A percentile compares a stretch with the other conserved stretches of the same genome.
phyloP scores from a whole-genome alignment of 805 yeast species.

The Teunomyces atbi region DNA sequence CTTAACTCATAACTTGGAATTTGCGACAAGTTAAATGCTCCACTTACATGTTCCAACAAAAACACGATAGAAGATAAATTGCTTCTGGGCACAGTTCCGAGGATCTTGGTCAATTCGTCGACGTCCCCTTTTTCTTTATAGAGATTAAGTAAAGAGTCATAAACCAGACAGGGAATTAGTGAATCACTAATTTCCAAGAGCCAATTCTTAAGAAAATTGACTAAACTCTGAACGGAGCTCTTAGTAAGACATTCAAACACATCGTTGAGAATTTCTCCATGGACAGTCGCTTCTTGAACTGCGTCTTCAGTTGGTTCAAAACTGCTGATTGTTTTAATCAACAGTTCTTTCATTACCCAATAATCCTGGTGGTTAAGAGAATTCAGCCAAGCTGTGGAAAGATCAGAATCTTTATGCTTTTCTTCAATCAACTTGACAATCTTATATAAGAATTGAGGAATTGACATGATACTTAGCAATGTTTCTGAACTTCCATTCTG shows the following conservation, averaged over 20 bases:
- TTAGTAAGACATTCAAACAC: constrained; percentile 12
- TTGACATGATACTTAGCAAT: constrained; percentile 26
- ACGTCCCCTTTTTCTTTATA: constrained; percentile 12
- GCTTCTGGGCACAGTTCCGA: constrained; percentile 38
- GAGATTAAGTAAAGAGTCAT: constrained; percentile 27
- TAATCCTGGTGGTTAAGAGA: constrained; percentile 33
- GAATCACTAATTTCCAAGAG: constrained; percentile 41
- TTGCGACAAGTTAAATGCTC: constrained; percentile 19
- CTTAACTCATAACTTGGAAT: constrained; percentile 26
- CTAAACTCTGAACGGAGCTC: constrained; percentile 11
- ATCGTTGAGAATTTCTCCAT: constrained; percentile 19
- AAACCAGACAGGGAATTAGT: constrained; percentile 40
- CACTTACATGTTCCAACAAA: constrained; percentile 34
- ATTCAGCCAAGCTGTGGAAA: constrained; percentile 21
- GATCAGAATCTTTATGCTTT: constrained; percentile 6
- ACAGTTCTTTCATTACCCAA: constrained; percentile 34
- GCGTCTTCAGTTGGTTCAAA: constrained; percentile 12
- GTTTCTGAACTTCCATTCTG: constrained; percentile 15
- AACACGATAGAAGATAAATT: constrained; percentile 37
- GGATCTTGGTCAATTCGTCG: constrained; percentile 21
- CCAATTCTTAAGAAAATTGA: constrained; percentile 41
- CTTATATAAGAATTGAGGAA: constrained; percentile 30
- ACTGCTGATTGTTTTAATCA: constrained; percentile 22
- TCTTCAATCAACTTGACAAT: constrained; percentile 19
- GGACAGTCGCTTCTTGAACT: constrained; percentile 20